These are phyloP conservation scores for Heracleum sosnowskyi DNA, from an alignment of 129 eudicot genomes.

Conservation along the genomic window DNA sequence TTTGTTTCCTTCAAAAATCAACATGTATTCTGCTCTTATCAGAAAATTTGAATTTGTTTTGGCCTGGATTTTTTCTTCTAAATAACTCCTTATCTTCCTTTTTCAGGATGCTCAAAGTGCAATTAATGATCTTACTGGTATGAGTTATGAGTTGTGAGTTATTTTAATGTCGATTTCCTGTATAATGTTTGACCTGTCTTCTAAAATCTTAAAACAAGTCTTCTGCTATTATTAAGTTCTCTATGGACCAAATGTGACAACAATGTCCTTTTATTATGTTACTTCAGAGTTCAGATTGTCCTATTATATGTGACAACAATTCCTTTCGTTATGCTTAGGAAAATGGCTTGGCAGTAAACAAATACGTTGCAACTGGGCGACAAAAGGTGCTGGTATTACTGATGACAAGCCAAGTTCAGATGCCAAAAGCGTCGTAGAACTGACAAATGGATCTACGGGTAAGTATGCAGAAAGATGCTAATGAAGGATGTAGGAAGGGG, in stretches of 20 bases:
- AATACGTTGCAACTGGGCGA: constrained; percentile 21
- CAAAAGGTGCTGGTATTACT: constrained; percentile 18
- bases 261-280: too few species aligned
- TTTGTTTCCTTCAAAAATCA: constrained; percentile 6
- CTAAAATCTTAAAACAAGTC: too few species aligned
- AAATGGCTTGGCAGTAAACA: constrained; percentile 18
- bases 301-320: too few species aligned
- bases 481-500: background rate
- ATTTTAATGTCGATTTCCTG: too few species aligned
- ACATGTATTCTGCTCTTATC: constrained; percentile 19
- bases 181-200: too few species aligned
- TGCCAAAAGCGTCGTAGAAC: constrained; percentile 79
- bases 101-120: constrained; percentile 97
- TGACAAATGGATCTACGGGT: constrained; percentile 64
- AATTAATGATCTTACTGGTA: constrained; percentile 89
- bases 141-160: background rate
- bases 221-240: too few species aligned
- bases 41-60: too few species aligned
- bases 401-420: constrained; percentile 74
- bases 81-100: background rate
- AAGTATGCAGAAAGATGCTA: background rate
- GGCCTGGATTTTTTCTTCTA: too few species aligned
- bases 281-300: too few species aligned
- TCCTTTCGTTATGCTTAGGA: background rate
- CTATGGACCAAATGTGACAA: too few species aligned